Evolutionary conservation across 2,329 filamentous ascomycete species (phyloP).

Genomic region (Orbilia blumenaviensis): DNA sequence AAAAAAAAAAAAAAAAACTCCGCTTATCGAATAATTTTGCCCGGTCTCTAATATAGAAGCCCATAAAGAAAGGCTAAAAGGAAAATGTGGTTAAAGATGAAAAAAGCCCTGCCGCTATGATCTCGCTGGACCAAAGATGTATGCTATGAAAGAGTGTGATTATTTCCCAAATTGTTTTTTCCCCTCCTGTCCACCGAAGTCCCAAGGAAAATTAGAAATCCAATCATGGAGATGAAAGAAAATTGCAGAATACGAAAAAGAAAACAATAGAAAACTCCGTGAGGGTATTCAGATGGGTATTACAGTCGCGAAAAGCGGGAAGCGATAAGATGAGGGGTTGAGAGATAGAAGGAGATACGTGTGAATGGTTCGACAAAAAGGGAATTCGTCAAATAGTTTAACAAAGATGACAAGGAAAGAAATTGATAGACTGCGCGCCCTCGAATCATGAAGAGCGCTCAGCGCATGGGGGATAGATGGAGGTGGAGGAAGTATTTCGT

Average conservation of each 20-base stretch:
- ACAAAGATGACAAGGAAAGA: conserved; percentile 10
- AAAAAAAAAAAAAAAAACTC: conserved; percentile 35
- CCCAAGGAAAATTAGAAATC: conserved; percentile 21
- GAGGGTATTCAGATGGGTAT: conserved; percentile 54
- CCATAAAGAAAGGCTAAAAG: conserved; percentile 42
- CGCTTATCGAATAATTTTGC: conserved; percentile 50
- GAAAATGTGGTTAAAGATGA: conserved; percentile 21
- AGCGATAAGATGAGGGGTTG: conserved; percentile 17
- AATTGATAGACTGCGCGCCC: conserved; percentile 48
- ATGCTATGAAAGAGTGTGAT: conserved; percentile 47
- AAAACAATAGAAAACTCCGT: conserved; percentile 39
- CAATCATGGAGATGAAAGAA: conserved; percentile 30
- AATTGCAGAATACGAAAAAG: neutral
- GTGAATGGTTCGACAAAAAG: neutral
- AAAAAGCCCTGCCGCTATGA: conserved; percentile 52
- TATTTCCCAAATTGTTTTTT: conserved; percentile 46
- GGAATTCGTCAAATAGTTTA: conserved; percentile 45
- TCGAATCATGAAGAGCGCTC: conserved; percentile 53
- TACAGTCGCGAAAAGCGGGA: conserved; percentile 44
- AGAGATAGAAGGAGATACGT: conserved; percentile 41
- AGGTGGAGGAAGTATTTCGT: conserved; percentile 25
- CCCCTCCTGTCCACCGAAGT: conserved; percentile 5
- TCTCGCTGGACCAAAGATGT: conserved; percentile 40
- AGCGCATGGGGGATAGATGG: conserved; percentile 25
- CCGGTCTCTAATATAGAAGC: conserved; percentile 48